phyloP scores from a whole-genome alignment of 225 moss, liverwort and hornwort genomes.

The Marchantia polymorpha region DNA sequence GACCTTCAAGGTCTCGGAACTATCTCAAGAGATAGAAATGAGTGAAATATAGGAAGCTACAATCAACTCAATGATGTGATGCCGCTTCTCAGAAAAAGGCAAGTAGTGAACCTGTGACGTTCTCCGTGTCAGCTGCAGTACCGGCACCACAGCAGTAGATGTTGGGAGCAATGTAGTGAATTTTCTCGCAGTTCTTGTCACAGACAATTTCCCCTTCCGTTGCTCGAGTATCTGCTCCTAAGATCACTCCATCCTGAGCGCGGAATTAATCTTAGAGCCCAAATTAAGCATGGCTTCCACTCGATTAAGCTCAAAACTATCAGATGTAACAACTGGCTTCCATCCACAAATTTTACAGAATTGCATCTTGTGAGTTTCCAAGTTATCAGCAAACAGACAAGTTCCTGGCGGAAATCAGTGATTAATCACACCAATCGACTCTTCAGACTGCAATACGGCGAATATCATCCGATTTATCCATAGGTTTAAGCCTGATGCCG shows the following conservation, averaged over 20 bases:
- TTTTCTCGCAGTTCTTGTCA: conserved; percentile 99
- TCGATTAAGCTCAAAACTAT: not conserved
- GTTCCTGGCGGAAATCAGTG: too few relatives aligned
- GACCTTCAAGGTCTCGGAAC: too few relatives aligned
- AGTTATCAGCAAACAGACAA: too few relatives aligned
- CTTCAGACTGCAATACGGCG: too few relatives aligned
- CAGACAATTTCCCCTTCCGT: conserved; percentile 97
- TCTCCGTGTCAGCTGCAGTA: conserved; percentile 95
- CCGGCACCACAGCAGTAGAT: conserved; percentile 98
- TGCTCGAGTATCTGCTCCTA: conserved; percentile 94
- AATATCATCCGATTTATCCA: too few relatives aligned
- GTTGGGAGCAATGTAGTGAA: conserved; percentile 92
- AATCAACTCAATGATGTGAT: too few relatives aligned
- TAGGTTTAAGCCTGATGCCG: too few relatives aligned
- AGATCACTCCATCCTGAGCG: conserved; percentile 82
- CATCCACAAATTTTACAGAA: not conserved
- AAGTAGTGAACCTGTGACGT: conserved; percentile 69
- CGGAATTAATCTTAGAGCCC: not conserved
- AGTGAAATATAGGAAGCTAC: too few relatives aligned
- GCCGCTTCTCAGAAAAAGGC: not conserved
- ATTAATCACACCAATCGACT: too few relatives aligned
- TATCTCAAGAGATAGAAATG: too few relatives aligned
- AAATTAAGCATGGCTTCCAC: not conserved
- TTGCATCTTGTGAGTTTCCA: too few relatives aligned
- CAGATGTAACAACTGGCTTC: not conserved